phyloP scores from a whole-genome alignment of 805 yeast species.

The Kregervanrija pseudodelftensis region DNA sequence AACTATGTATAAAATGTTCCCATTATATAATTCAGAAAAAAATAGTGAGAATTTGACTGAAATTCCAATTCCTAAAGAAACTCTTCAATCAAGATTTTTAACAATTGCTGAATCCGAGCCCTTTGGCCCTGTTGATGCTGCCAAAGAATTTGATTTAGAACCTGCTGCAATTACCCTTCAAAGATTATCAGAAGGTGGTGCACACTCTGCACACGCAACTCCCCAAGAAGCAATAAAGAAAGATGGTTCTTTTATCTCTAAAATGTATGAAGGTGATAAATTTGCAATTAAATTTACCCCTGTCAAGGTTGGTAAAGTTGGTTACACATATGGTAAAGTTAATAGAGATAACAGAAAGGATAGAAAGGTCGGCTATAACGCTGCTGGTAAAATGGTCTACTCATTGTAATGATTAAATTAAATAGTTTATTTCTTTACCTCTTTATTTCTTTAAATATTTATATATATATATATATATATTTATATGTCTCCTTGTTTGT shows the following conservation, averaged over 20 bases:
- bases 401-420: conserved; percentile 7
- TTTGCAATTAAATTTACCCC: conserved; percentile 66
- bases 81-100: conserved; percentile 73
- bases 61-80: conserved; percentile 83
- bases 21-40: conserved; percentile 46
- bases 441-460: too few species aligned
- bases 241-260: conserved; percentile 43
- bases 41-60: conserved; percentile 79
- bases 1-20: conserved; percentile 75
- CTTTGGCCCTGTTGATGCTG: conserved; percentile 94
- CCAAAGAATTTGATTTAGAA: conserved; percentile 69
- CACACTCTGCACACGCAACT: conserved; percentile 32
- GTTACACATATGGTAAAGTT: conserved; percentile 86
- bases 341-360: conserved; percentile 85
- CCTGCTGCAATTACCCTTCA: conserved; percentile 81
- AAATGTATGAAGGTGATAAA: conserved; percentile 62
- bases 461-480: too few species aligned
- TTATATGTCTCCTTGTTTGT: too few species aligned
- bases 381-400: conserved; percentile 49
- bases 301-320: conserved; percentile 78
- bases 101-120: conserved; percentile 93
- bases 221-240: conserved; percentile 11
- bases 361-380: conserved; percentile 66
- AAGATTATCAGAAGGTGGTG: conserved; percentile 55
- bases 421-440: too few species aligned